Percentiles rank a stretch among this genome's conserved stretches.
Conservation (phyloP, 208 protist species). For the Crithidia brevicula region DNA sequence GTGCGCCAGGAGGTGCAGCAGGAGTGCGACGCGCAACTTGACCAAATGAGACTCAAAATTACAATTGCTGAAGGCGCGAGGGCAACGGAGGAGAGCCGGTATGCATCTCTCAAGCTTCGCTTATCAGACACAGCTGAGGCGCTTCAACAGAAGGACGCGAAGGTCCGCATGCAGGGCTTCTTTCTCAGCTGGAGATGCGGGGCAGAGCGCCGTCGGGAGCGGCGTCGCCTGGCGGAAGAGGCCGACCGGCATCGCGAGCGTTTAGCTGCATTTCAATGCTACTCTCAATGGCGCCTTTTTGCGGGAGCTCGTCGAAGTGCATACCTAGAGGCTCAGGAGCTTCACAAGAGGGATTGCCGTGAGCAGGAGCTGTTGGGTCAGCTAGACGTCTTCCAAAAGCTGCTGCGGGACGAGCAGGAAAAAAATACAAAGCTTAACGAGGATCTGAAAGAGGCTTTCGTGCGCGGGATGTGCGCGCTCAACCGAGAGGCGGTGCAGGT, state of each 20-base stretch:
- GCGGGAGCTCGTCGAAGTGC: slow-evolving; percentile 38
- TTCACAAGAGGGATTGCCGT: slow-evolving; percentile 33
- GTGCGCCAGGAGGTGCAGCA: slow-evolving; percentile 14
- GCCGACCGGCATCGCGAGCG: slow-evolving; percentile 13
- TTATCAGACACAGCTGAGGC: slow-evolving; percentile 2
- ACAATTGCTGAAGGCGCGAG: not conserved
- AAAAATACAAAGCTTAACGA: slow-evolving; percentile 62
- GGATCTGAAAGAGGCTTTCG: slow-evolving; percentile 77
- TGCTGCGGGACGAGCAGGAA: slow-evolving; percentile 38
- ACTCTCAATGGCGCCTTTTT: slow-evolving; percentile 68
- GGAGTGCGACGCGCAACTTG: slow-evolving; percentile 1
- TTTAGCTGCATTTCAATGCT: slow-evolving; percentile 29
- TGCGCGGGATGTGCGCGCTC: slow-evolving; percentile 87
- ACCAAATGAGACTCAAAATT: slow-evolving; percentile 7
- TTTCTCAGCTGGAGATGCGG: slow-evolving; percentile 48
- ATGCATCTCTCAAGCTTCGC: slow-evolving; percentile 5
- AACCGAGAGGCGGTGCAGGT: slow-evolving; percentile 92
- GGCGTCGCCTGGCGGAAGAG: slow-evolving; percentile 14
- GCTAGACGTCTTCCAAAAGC: slow-evolving; percentile 36
- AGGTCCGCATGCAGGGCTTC: not conserved
- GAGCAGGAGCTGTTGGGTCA: slow-evolving; percentile 54
- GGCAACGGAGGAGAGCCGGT: not conserved
- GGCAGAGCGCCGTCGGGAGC: slow-evolving; percentile 26
- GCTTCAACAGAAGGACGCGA: slow-evolving; percentile 6
- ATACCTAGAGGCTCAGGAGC: slow-evolving; percentile 28